Evolutionary conservation across 139 green algal species (phyloP), one percentile per base, ranked within the genome.

Genomic region (Chlamydomonas sphaeroides): DNA sequence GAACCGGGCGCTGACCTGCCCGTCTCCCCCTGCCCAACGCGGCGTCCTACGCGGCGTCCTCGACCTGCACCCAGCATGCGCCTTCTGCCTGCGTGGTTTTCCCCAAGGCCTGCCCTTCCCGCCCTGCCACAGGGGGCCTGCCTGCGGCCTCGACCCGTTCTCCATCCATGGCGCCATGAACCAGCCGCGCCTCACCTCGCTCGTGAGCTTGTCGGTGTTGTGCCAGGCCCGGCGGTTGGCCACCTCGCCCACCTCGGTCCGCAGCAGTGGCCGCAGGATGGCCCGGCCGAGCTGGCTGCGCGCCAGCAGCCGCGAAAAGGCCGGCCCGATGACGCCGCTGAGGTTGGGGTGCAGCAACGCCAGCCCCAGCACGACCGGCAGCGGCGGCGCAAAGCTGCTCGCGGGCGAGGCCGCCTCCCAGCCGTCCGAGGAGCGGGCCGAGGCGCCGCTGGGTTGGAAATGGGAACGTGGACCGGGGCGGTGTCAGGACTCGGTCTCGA

Each of bases 181-280:
- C n/a, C 36, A 35, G n/a, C n/a, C n/a, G n/a, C n/a, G n/a, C n/a
- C 80, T 28, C 41, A 89, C 73, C 69, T 92, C 88, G 14, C 82
- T 75, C 0, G 91, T 94, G 18, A 95, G 84, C n/a, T 86, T 87
- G 36, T 88, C 66, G 0, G 88, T 48, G 75, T 93, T 84, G 57
- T 90, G 69, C 93, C 93, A 97, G 0, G 93, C 91, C 0, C 93
- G 88, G 49, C 89, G 82, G 83, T 95, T 95, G 61, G 83, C 69
- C 36, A 94, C 85, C 84, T 94, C 90, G 38, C 86, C 95, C 28
- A 96, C 69, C 89, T 97, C 92, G 2, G 77, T 89, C 4, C 93
- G 79, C 87, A 97, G 82, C 84, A 98, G 88, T 41, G 88, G 88
- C 36, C 92, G 85, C 69, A 98, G 89, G 57, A 97, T 90, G 49